Conservation (phyloP, 2,329 filamentous ascomycete genomes). For the Rachicladosporium sp. region DNA sequence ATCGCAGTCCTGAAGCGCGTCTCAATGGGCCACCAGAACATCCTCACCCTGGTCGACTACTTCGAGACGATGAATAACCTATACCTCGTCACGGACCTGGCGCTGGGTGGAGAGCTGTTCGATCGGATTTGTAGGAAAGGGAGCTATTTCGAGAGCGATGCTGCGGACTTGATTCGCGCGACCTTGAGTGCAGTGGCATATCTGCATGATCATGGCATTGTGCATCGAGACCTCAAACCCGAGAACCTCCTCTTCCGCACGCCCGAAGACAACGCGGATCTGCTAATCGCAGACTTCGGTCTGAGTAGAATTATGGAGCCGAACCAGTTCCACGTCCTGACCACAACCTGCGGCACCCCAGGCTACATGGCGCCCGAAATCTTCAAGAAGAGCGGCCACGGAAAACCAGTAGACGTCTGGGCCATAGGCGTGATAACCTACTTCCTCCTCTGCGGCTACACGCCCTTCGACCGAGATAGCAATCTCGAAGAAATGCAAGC, state of each 20-base stretch:
- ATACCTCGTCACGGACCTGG: slow-evolving; percentile 94
- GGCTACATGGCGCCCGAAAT: slow-evolving; percentile 99
- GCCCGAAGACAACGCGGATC: slow-evolving; percentile 92
- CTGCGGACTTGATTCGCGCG: slow-evolving; percentile 85
- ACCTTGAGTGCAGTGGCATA: slow-evolving; percentile 94
- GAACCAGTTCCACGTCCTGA: slow-evolving; percentile 93
- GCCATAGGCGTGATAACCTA: slow-evolving; percentile 97
- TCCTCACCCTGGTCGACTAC: slow-evolving; percentile 93
- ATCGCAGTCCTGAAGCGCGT: slow-evolving; percentile 94
- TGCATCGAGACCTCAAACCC: slow-evolving; percentile 93
- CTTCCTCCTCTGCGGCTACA: slow-evolving; percentile 95
- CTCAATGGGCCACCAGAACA: slow-evolving; percentile 99
- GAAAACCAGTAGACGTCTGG: slow-evolving; percentile 97
- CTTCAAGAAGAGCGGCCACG: slow-evolving; percentile 96
- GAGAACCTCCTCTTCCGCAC: slow-evolving; percentile 95
- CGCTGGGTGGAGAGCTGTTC: slow-evolving; percentile 90
- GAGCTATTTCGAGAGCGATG: slow-evolving; percentile 95
- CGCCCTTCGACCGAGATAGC: slow-evolving; percentile 90
- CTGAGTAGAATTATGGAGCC: slow-evolving; percentile 97
- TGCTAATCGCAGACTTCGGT: slow-evolving; percentile 94
- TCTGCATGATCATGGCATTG: slow-evolving; percentile 95
- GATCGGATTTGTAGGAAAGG: slow-evolving; percentile 98
- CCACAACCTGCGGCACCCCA: slow-evolving; percentile 92
- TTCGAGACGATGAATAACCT: slow-evolving; percentile 99
- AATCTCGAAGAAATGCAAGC: slow-evolving; percentile 99